Evolutionary conservation across 2,329 filamentous ascomycete species (phyloP), one percentile per base, ranked within the genome.

Genomic region (Xylariaceae sp.): DNA sequence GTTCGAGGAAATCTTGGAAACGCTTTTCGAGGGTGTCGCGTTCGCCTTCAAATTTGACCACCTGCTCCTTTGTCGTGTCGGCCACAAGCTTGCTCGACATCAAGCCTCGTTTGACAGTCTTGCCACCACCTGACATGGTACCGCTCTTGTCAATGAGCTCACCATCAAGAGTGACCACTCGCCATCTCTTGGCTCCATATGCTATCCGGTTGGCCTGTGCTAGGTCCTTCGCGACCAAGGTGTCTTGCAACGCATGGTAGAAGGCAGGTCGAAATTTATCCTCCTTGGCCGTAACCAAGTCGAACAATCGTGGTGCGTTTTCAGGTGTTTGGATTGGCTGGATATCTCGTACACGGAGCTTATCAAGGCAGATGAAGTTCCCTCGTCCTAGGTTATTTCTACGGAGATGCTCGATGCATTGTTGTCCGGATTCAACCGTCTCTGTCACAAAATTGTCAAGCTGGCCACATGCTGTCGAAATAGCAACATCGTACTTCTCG

Each of bases 91-190:
- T 97, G 8, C 91, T 95, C 0, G 92, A 97, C 95, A 99, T 99
- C 54, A 91, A 84, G 0, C 95, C 95, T 67, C 86, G 90, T 64
- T 92, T 91, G 54, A 94, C 89, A 12, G 89, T 88, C 45, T 84
- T 92, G 54, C 94, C 94, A 78, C 94, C 94, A 76, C 94, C 94
- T 55, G 89, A 96, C 94, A 99, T 97, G 37, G 94, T 97, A 78
- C 94, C 94, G 1, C 92, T 96, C 70, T 95, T 95, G 74, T 99
- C 94, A 62, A 99, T 97, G 50, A 99, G 80, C 71, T 96, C 91
- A 47, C 94, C 94, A 57, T 91, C 90, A 2, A 99, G 81, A 0
- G 94, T 99, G 41, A 99, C 94, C 2, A 99, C 94, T 61, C 94
- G 86, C 94, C 94, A 99, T 70, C 94, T 79, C 75, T 85, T 89